These are phyloP conservation scores for Stemphylium lycopersici DNA, from an alignment of 2,329 filamentous ascomycete species.

Conservation along the genomic window DNA sequence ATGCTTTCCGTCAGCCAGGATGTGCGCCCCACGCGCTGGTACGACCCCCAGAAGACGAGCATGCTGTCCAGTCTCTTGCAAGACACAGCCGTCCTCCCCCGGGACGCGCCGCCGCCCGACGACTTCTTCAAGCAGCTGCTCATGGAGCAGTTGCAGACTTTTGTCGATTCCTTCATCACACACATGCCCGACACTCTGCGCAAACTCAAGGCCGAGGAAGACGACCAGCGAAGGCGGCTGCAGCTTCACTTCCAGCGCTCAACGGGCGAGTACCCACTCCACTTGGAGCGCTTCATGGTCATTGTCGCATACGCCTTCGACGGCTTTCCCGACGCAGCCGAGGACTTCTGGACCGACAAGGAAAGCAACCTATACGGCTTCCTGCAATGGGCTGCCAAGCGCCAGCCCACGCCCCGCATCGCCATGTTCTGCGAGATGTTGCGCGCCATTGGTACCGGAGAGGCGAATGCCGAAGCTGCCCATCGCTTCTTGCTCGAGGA, in stretches of 20 bases:
- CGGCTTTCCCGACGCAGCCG: conserved; percentile 79
- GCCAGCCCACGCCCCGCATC: conserved; percentile 93
- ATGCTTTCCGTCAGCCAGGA: conserved; percentile 84
- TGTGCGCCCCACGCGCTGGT: conserved; percentile 80
- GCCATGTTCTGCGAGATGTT: conserved; percentile 98
- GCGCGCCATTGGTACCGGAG: conserved; percentile 81
- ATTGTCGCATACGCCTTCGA: conserved; percentile 93
- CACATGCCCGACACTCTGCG: conserved; percentile 93
- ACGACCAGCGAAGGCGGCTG: conserved; percentile 72
- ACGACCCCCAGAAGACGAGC: conserved; percentile 82
- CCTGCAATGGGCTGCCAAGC: conserved; percentile 93
- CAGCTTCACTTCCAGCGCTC: conserved; percentile 52
- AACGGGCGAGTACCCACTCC: conserved; percentile 61
- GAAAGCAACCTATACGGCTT: conserved; percentile 95
- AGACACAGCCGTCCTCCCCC: conserved; percentile 72
- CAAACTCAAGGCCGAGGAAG: conserved; percentile 84
- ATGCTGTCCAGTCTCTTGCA: conserved; percentile 83
- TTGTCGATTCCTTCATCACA: conserved; percentile 90
- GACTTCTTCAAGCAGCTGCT: conserved; percentile 73
- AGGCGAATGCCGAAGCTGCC: conserved; percentile 80
- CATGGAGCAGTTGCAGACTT: conserved; percentile 82
- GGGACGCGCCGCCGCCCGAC: conserved; percentile 72
- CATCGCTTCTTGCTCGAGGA: conserved; percentile 93
- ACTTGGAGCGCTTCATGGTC: conserved; percentile 87
- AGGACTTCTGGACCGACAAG: conserved; percentile 88